Percentiles rank a stretch among this genome's conserved stretches.
phyloP scores from a whole-genome alignment of 495 filamentous ascomycete species.

The Ramalina peruviana region DNA sequence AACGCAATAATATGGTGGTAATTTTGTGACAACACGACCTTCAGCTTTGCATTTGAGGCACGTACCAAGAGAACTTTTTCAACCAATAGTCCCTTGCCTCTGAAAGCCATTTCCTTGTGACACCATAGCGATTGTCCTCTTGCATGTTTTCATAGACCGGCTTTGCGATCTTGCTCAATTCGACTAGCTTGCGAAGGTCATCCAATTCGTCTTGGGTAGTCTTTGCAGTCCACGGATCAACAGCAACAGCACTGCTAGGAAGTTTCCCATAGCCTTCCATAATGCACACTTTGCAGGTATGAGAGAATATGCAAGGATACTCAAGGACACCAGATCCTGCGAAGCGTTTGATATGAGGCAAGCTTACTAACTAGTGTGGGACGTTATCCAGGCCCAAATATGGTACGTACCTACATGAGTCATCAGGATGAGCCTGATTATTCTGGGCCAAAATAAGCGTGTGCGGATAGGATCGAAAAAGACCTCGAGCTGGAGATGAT shows the following conservation, averaged over 20 bases:
- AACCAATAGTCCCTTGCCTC: slow-evolving; percentile 40
- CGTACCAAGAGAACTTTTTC: slow-evolving; percentile 31
- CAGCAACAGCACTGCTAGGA: neutral
- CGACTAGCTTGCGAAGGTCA: slow-evolving; percentile 35
- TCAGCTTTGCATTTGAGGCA: neutral
- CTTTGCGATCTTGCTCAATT: slow-evolving; percentile 37
- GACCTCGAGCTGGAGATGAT: too few species aligned
- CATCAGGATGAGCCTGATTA: too few species aligned
- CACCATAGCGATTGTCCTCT: slow-evolving; percentile 34
- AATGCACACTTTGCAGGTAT: too few species aligned
- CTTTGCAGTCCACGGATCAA: slow-evolving; percentile 26
- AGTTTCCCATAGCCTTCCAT: neutral
- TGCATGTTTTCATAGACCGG: slow-evolving; percentile 36
- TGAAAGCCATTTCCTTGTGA: slow-evolving; percentile 42
- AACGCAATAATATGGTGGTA: neutral
- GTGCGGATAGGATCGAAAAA: too few species aligned
- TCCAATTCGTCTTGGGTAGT: slow-evolving; percentile 32
- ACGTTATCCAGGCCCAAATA: too few species aligned
- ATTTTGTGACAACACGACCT: neutral
- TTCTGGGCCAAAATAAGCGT: too few species aligned
- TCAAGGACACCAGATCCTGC: too few species aligned
- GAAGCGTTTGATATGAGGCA: too few species aligned
- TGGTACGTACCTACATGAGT: too few species aligned
- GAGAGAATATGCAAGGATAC: too few species aligned
- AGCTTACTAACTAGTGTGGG: too few species aligned